Conservation (phyloP, 1,139 yeast species). For the Petasospora rhodanensis region DNA sequence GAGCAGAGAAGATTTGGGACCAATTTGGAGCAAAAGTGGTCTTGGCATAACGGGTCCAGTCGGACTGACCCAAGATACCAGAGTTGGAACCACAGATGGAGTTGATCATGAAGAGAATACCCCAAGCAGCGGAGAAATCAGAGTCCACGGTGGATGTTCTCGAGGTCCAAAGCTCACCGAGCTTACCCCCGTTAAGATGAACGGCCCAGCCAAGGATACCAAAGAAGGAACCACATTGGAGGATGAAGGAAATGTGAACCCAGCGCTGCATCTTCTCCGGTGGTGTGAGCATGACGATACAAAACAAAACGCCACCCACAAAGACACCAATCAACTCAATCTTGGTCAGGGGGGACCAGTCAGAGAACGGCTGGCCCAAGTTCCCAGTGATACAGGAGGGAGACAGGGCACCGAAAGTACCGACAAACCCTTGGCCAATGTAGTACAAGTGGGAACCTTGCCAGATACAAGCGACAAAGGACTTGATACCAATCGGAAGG, state of each 20-base stretch:
- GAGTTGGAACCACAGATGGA: conserved; percentile 32
- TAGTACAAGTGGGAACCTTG: conserved; percentile 32
- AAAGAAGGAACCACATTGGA: conserved; percentile 24
- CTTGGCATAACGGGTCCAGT: conserved; percentile 31
- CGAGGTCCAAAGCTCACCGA: conserved; percentile 22
- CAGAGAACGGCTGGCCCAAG: conserved; percentile 7
- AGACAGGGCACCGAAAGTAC: conserved; percentile 22
- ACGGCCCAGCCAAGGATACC: conserved; percentile 30
- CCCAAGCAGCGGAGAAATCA: conserved; percentile 13
- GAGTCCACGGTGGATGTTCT: conserved; percentile 5
- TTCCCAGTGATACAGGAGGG: conserved; percentile 23
- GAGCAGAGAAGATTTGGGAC: conserved; percentile 31
- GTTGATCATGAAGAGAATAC: conserved; percentile 25
- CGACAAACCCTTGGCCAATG: conserved; percentile 31
- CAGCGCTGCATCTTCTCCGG: conserved; percentile 24
- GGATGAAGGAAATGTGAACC: conserved; percentile 21
- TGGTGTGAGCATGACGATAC: conserved; percentile 21
- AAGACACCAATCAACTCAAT: conserved; percentile 20
- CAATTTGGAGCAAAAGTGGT: conserved; percentile 26
- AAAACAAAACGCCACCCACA: conserved; percentile 24
- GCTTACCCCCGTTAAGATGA: conserved; percentile 26
- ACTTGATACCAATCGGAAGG: conserved; percentile 32
- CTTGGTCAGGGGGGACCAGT: conserved; percentile 8
- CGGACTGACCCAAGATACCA: conserved; percentile 32
- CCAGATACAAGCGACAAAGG: conserved; percentile 33